Evolutionary conservation across 2,329 filamentous ascomycete species (phyloP).

Genomic region (Metarhizium anisopliae): DNA sequence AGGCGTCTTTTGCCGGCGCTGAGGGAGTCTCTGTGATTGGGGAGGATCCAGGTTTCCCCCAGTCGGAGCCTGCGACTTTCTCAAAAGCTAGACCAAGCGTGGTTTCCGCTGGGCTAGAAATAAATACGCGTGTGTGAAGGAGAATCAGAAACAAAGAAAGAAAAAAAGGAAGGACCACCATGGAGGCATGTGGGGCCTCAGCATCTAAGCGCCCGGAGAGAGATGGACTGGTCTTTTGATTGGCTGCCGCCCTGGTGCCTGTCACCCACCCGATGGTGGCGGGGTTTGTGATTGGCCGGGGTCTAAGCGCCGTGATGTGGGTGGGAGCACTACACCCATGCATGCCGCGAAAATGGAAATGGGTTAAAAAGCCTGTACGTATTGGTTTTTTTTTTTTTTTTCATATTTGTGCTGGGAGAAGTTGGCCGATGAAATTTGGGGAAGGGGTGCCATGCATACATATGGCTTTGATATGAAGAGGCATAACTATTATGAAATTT

Average conservation of each 20-base stretch:
- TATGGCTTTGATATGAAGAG: neutral
- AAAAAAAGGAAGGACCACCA: neutral
- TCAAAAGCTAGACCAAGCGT: constrained; percentile 1
- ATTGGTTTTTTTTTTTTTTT: neutral
- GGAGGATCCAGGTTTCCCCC: constrained; percentile 16
- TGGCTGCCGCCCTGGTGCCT: constrained; percentile 17
- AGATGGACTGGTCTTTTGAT: constrained; percentile 12
- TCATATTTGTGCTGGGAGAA: neutral
- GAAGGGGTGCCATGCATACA: neutral
- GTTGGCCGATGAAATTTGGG: neutral
- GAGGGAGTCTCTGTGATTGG: neutral
- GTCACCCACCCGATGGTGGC: constrained; percentile 22
- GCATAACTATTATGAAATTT: too few relatives aligned
- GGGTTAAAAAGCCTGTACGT: neutral
- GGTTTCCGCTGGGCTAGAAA: neutral
- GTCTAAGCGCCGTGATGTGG: constrained; percentile 24
- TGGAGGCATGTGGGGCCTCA: neutral
- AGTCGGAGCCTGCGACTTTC: constrained; percentile 7
- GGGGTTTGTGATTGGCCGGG: constrained; percentile 22
- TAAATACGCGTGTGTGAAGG: neutral
- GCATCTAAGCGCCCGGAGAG: constrained; percentile 25
- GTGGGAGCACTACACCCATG: constrained; percentile 6
- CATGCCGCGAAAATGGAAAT: neutral
- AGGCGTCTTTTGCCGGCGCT: neutral
- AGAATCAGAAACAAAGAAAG: neutral